These are phyloP conservation scores for Chlorella sorokiniana DNA, from an alignment of 139 green algal species.

Conservation along the genomic window DNA sequence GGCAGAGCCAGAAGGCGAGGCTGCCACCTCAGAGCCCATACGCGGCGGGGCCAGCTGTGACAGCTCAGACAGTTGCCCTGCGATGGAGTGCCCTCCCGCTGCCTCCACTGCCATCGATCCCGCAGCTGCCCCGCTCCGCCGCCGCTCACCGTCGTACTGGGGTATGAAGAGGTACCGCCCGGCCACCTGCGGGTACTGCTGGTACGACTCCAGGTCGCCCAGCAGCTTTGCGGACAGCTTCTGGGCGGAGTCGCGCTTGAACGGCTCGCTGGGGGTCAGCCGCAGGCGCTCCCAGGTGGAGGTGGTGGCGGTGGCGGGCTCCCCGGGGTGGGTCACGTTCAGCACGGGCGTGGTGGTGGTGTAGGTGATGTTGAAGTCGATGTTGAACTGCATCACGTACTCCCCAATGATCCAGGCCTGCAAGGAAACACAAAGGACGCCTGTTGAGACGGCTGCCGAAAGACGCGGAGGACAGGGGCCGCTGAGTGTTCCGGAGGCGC, in stretches of 20 bases:
- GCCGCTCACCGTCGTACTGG: slow-evolving; percentile 14
- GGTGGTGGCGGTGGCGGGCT: background rate
- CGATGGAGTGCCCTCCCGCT: background rate
- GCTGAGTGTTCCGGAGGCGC: too few relatives aligned
- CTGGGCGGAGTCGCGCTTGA: slow-evolving; percentile 34
- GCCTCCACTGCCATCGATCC: background rate
- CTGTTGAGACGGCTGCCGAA: background rate
- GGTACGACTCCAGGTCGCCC: slow-evolving; percentile 80
- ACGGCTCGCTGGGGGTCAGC: slow-evolving; percentile 61
- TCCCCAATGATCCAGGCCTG: slow-evolving; percentile 70
- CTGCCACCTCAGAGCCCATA: too few relatives aligned
- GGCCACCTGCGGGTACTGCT: slow-evolving; percentile 49
- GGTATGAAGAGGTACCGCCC: slow-evolving; percentile 53
- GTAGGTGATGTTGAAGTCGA: slow-evolving; percentile 48
- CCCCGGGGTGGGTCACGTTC: slow-evolving; percentile 3
- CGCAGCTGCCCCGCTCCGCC: too few relatives aligned
- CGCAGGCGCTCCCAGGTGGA: background rate
- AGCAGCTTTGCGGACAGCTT: slow-evolving; percentile 67
- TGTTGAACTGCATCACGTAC: slow-evolving; percentile 67
- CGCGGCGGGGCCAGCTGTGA: too few relatives aligned
- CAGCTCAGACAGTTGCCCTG: background rate
- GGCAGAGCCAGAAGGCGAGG: too few relatives aligned
- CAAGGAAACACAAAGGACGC: background rate
- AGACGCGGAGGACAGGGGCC: too few relatives aligned
- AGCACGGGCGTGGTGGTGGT: slow-evolving; percentile 5